Evolutionary conservation across 345 rosid genomes (phyloP).

Genomic region (Murraya koenigii): DNA sequence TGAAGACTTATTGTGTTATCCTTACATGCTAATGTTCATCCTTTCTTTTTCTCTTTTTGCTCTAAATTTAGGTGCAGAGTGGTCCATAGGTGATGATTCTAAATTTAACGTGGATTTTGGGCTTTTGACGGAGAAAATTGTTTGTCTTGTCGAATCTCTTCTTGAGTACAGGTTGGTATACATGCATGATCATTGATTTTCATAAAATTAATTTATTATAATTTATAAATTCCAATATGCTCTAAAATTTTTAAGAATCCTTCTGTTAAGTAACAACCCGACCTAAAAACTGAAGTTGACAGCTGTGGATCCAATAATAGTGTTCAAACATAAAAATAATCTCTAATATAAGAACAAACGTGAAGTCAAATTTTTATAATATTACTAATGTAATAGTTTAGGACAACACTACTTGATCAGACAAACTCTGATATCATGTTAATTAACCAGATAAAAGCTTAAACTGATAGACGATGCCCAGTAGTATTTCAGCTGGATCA

Average conservation of each 20-base stretch:
- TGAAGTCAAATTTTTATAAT: neutral
- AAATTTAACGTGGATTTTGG: slow-evolving; percentile 42
- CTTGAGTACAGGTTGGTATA: slow-evolving; percentile 63
- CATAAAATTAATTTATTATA: neutral
- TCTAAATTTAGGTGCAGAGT: slow-evolving; percentile 32
- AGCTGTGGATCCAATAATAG: neutral
- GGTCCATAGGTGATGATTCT: slow-evolving; percentile 35
- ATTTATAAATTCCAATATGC: neutral
- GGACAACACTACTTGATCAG: neutral
- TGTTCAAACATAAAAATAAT: neutral
- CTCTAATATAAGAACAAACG: neutral
- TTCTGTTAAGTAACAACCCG: neutral
- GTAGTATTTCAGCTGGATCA: neutral
- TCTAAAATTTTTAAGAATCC: neutral
- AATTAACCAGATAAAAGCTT: neutral
- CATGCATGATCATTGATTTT: slow-evolving; percentile 8
- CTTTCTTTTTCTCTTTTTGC: slow-evolving; percentile 6
- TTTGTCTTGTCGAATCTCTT: slow-evolving; percentile 65
- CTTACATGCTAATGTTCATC: neutral
- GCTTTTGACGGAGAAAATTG: slow-evolving; percentile 46
- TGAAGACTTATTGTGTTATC: neutral
- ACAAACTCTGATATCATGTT: neutral
- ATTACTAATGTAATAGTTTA: neutral
- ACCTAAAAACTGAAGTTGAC: neutral
- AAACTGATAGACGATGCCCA: neutral